A percentile compares a stretch with the other conserved stretches of the same genome.
phyloP scores from a whole-genome alignment of 2,329 filamentous ascomycete genomes.

The Bipolaris gigantea region DNA sequence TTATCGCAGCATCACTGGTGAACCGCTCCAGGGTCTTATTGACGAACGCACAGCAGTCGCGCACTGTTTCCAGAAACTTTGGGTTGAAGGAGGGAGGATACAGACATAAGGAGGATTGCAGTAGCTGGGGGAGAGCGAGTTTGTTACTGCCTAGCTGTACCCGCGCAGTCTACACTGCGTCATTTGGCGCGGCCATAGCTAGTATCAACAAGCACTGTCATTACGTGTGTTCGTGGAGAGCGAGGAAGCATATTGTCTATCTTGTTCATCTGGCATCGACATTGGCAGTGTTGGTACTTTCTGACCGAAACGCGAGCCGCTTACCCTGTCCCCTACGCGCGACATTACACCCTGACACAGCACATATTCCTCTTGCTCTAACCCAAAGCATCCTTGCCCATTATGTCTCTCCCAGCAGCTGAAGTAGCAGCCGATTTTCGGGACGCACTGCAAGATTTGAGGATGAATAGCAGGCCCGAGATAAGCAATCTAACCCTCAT shows the following conservation, averaged over 20 bases:
- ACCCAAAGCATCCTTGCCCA: slow-evolving; percentile 45
- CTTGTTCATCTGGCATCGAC: slow-evolving; percentile 38
- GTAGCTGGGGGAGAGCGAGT: slow-evolving; percentile 39
- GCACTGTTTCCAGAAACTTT: slow-evolving; percentile 22
- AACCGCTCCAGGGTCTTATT: slow-evolving; percentile 2
- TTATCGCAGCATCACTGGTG: background rate
- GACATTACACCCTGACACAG: slow-evolving; percentile 17
- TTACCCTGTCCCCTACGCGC: slow-evolving; percentile 23
- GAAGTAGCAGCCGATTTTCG: slow-evolving; percentile 96
- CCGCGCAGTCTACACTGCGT: slow-evolving; percentile 38
- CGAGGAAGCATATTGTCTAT: slow-evolving; percentile 47
- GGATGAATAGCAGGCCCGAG: slow-evolving; percentile 87
- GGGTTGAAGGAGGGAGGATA: slow-evolving; percentile 38
- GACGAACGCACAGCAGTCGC: slow-evolving; percentile 18
- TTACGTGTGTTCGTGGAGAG: slow-evolving; percentile 44
- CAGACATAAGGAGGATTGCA: slow-evolving; percentile 33
- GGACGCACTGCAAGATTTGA: slow-evolving; percentile 87
- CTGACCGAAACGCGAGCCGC: slow-evolving; percentile 29
- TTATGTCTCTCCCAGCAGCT: slow-evolving; percentile 70
- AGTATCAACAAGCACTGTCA: slow-evolving; percentile 52
- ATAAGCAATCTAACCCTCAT: slow-evolving; percentile 98
- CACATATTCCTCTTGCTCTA: slow-evolving; percentile 23
- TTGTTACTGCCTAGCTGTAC: slow-evolving; percentile 39
- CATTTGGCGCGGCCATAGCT: slow-evolving; percentile 49
- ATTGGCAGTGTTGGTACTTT: slow-evolving; percentile 30